Base-by-base conservation (phyloP, 2,329 filamentous ascomycete species). In the Epichloe sibirici region DNA sequence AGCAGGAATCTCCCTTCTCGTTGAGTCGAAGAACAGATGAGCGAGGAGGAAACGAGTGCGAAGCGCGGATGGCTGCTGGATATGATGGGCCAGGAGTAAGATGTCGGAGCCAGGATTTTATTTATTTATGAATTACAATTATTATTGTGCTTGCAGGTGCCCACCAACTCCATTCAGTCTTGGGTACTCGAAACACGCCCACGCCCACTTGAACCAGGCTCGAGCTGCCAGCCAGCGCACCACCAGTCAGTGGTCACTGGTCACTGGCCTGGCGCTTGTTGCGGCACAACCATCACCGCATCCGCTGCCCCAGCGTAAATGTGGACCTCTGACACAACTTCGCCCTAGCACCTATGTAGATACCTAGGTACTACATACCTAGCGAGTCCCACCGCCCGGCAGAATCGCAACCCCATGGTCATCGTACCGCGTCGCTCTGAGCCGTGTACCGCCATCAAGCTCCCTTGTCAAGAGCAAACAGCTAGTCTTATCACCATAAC, bases 31-130 rank as follows among this genome's bases (percentile, higher is more conserved):
- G 38, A 43, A 56, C 53, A 56, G 55, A 57, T 52, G 54, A 55
- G 42, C 51, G 55, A 40, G 54, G 40, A 50, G 47, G 43, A 51
- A 51, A 54, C n/a, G 40, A 46, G 50, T 28, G 38, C 28, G 21
- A 58, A 46, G 53, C 51, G 53, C 48, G 46, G 52, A 46, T 45
- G 45, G 42, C 53, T 44, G 23, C 31, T 17, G 49, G 50, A 53
- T 55, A 56, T 55, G 51, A 53, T 40, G 44, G 48, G 39, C 35
- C 44, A 45, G 21, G 53, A 52, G 59, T 62, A 59, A 57, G 61
- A 62, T 64, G 64, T 61, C 59, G 59, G 60, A 62, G 63, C 63
- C 56, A 53, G 52, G 52, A 51, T 48, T 57, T 44, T 52, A 40
- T 45, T 49, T 42, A 47, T 53, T 44, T 25, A 43, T 52, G 44